Conservation (phyloP, 441 rosid species). For the Populus hybrid region DNA sequence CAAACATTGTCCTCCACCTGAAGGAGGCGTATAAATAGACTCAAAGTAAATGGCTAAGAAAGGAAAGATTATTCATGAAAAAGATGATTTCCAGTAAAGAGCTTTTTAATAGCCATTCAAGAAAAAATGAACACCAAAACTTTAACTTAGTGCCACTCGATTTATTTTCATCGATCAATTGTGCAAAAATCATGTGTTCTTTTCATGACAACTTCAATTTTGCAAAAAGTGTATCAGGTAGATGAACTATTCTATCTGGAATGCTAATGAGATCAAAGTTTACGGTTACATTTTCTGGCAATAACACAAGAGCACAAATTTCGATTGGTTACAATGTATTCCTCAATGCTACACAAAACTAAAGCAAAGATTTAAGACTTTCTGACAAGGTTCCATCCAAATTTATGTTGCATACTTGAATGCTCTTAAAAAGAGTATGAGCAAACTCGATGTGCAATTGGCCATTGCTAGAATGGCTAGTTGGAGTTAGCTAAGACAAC, state of each 20-base stretch:
- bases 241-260: not conserved
- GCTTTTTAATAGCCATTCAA: not conserved
- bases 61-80: not conserved
- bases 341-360: not conserved
- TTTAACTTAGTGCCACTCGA: not conserved
- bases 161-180: not conserved
- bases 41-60: not conserved
- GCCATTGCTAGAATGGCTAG: not conserved
- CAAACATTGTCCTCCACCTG: constrained; percentile 99
- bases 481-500: not conserved
- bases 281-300: not conserved
- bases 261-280: not conserved
- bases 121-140: not conserved
- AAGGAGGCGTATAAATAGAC: constrained; percentile 10
- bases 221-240: not conserved
- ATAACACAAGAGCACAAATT: not conserved
- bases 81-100: not conserved
- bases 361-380: not conserved
- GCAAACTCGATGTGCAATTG: not conserved
- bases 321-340: not conserved
- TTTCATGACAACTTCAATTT: not conserved
- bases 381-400: not conserved
- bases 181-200: not conserved
- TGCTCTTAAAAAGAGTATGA: not conserved
- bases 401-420: not conserved